These are phyloP conservation scores for Fusarium sarcochroum DNA, from an alignment of 2,329 filamentous ascomycete species.

Conservation along the genomic window DNA sequence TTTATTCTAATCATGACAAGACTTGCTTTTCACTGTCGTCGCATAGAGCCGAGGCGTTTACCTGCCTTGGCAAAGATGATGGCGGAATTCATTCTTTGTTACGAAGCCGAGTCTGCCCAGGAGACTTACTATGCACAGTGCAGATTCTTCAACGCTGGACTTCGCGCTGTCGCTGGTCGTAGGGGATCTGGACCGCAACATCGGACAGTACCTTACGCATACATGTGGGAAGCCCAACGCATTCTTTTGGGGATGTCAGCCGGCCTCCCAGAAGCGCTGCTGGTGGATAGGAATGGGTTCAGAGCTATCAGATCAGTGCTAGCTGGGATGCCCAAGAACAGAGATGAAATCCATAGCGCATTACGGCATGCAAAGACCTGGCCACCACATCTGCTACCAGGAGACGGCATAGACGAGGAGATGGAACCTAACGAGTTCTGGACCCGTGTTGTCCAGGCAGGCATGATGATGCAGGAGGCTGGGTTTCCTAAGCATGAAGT, in stretches of 20 bases:
- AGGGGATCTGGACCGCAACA: constrained; percentile 43
- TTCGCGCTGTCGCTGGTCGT: constrained; percentile 49
- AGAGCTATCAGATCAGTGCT: constrained; percentile 68
- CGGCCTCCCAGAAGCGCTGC: constrained; percentile 61
- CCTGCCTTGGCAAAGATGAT: constrained; percentile 50
- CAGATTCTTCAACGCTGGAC: constrained; percentile 51
- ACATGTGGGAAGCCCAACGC: constrained; percentile 70
- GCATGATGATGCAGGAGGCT: constrained; percentile 68
- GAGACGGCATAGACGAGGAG: constrained; percentile 72
- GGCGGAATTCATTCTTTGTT: constrained; percentile 46
- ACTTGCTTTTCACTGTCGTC: constrained; percentile 51
- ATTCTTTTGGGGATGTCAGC: constrained; percentile 67
- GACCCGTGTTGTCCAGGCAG: constrained; percentile 67
- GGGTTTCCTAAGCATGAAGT: constrained; percentile 64
- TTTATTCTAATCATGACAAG: constrained; percentile 46
- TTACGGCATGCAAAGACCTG: constrained; percentile 66
- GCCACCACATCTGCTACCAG: constrained; percentile 71
- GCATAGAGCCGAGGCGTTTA: constrained; percentile 53
- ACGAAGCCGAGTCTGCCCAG: constrained; percentile 28
- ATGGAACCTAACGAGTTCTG: constrained; percentile 65
- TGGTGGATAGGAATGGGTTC: constrained; percentile 67
- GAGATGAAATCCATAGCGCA: constrained; percentile 63
- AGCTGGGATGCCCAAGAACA: constrained; percentile 66
- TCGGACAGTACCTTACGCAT: constrained; percentile 49
- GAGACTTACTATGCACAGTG: constrained; percentile 50